These are phyloP conservation scores for Cudoniella acicularis DNA, from an alignment of 495 filamentous ascomycete genomes.

Conservation along the genomic window DNA sequence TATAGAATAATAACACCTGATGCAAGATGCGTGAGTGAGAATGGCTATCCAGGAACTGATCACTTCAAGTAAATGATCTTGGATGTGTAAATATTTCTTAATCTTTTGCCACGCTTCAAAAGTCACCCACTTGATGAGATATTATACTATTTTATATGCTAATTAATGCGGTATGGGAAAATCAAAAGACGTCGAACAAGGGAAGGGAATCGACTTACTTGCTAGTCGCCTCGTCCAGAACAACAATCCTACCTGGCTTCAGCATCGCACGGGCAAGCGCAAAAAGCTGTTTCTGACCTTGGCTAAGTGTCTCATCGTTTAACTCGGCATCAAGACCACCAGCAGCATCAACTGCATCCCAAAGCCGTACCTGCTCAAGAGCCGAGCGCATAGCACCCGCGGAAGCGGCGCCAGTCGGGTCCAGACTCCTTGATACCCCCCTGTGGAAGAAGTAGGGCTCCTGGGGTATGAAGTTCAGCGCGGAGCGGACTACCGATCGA, in stretches of 20 bases:
- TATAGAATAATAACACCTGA: too few species aligned
- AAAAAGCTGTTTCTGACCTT: slow-evolving; percentile 63
- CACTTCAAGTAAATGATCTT: too few species aligned
- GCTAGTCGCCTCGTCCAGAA: slow-evolving; percentile 45
- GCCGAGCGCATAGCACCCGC: slow-evolving; percentile 22
- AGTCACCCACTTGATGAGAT: too few species aligned
- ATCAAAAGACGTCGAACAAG: neutral
- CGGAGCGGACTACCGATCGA: slow-evolving; percentile 24
- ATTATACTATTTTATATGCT: too few species aligned
- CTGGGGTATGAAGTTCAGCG: slow-evolving; percentile 40
- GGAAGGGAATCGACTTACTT: neutral
- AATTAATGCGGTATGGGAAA: too few species aligned
- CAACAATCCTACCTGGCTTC: slow-evolving; percentile 24
- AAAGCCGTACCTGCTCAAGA: slow-evolving; percentile 14
- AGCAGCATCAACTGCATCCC: neutral
- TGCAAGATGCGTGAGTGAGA: too few species aligned
- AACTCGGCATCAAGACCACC: slow-evolving; percentile 46
- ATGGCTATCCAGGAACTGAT: too few species aligned
- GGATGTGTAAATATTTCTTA: too few species aligned
- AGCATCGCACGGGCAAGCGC: slow-evolving; percentile 60
- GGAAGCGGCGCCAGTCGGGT: slow-evolving; percentile 44
- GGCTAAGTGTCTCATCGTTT: slow-evolving; percentile 51
- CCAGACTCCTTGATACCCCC: slow-evolving; percentile 68
- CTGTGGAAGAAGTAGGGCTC: slow-evolving; percentile 36
- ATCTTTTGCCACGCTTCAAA: too few species aligned